phyloP scores from a whole-genome alignment of 305 asterid genomes.

The Fraxinus platypoda region DNA sequence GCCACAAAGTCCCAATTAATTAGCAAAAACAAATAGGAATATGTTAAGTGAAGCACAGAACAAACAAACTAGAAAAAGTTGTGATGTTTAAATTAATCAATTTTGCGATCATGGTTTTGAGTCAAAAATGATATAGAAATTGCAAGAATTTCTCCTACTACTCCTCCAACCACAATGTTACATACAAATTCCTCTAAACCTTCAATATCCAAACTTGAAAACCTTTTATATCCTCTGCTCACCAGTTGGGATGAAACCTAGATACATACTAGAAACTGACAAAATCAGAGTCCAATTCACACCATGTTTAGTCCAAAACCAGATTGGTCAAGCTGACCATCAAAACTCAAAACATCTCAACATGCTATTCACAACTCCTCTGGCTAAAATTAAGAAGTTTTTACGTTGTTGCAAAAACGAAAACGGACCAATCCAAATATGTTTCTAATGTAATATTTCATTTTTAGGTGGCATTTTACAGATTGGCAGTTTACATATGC shows the following conservation, averaged over 20 bases:
- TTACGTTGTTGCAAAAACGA: not conserved
- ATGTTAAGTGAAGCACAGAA: not conserved
- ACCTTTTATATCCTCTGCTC: not conserved
- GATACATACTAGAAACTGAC: not conserved
- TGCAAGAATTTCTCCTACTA: not conserved
- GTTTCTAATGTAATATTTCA: not conserved
- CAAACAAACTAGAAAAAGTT: not conserved
- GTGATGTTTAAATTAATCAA: slow-evolving; percentile 1
- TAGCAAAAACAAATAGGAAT: not conserved
- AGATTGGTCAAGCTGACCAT: not conserved
- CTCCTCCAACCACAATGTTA: not conserved
- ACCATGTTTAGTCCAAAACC: not conserved
- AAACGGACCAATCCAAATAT: not conserved
- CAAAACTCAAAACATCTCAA: not conserved
- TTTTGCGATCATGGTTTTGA: not conserved
- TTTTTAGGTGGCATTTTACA: not conserved
- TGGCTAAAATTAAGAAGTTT: not conserved
- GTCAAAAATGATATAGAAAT: not conserved
- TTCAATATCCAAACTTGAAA: not conserved
- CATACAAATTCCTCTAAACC: not conserved
- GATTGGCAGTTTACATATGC: not conserved
- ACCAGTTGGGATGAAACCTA: not conserved
- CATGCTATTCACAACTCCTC: not conserved
- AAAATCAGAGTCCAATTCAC: not conserved
- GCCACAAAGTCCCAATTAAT: not conserved